Conservation (phyloP, 23 red algal genomes). For the Gracilaria caudata region DNA sequence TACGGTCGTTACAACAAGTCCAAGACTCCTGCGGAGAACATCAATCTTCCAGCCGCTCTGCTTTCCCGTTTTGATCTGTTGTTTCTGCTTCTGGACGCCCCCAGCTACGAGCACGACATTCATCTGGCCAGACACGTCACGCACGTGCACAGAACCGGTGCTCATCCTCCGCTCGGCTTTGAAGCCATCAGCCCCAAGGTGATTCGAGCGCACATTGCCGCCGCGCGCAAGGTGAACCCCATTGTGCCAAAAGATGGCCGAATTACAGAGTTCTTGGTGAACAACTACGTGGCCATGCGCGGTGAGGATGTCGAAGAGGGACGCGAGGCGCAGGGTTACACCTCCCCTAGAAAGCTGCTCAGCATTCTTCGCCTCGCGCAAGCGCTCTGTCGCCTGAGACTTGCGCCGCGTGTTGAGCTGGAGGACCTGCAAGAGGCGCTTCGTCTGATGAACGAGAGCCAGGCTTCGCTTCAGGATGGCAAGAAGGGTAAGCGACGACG, state of each 20-base stretch:
- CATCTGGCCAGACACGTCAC: conserved; percentile 92
- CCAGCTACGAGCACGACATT: conserved; percentile 78
- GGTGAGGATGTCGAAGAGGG: conserved; percentile 72
- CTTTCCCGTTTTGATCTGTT: conserved; percentile 98
- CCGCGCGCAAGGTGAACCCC: conserved; percentile 73
- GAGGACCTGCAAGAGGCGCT: conserved; percentile 97
- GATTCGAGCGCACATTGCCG: conserved; percentile 91
- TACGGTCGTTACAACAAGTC: conserved; percentile 96
- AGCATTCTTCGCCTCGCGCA: conserved; percentile 94
- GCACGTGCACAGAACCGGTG: conserved; percentile 90
- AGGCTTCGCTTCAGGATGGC: conserved; percentile 64
- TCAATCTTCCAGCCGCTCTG: conserved; percentile 96
- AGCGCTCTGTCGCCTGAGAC: conserved; percentile 88
- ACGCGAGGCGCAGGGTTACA: conserved; percentile 79
- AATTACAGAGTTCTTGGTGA: conserved; percentile 89
- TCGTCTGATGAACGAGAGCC: conserved; percentile 82
- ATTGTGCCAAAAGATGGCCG: conserved; percentile 68
- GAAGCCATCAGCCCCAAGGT: conserved; percentile 53
- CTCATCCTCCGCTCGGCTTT: conserved; percentile 80
- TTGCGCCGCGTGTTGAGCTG: conserved; percentile 53
- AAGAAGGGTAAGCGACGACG: neutral
- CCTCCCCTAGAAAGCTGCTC: conserved; percentile 85
- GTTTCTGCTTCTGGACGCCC: conserved; percentile 91
- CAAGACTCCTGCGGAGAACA: conserved; percentile 91
- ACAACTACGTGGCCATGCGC: conserved; percentile 95